Conservation (phyloP, 2,329 filamentous ascomycete species). For the Bipolaris gigantea region DNA sequence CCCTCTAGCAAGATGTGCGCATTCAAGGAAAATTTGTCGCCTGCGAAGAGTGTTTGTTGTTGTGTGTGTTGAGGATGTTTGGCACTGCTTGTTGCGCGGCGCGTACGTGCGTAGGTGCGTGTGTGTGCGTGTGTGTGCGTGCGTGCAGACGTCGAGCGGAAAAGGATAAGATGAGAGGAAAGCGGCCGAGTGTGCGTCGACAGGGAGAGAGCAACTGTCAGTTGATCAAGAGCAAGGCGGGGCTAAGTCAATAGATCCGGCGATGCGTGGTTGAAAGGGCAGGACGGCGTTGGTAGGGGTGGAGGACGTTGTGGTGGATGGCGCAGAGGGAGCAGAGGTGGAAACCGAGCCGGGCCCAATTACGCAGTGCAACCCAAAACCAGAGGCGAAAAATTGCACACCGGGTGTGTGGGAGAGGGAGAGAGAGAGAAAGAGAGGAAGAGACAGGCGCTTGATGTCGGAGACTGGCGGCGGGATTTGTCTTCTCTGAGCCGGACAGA, state of each 20-base stretch:
- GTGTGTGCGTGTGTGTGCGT: not conserved
- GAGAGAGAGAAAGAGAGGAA: constrained; percentile 6
- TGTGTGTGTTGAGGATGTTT: constrained; percentile 16
- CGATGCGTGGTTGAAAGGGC: constrained; percentile 23
- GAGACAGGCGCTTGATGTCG: constrained; percentile 12
- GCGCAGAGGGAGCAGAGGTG: constrained; percentile 19
- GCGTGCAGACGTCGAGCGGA: not conserved
- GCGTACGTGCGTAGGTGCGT: not conserved
- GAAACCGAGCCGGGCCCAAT: constrained; percentile 16
- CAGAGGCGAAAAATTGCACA: constrained; percentile 12
- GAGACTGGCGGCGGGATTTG: constrained; percentile 2
- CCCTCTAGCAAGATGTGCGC: constrained; percentile 39
- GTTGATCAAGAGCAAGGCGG: constrained; percentile 29
- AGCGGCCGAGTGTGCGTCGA: constrained; percentile 22
- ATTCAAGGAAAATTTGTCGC: constrained; percentile 40
- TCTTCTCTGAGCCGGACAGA: constrained; percentile 3
- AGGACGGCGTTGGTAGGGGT: constrained; percentile 19
- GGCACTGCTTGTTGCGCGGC: constrained; percentile 10
- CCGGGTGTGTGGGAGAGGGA: constrained; percentile 4
- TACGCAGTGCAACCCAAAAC: constrained; percentile 14
- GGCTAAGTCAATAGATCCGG: constrained; percentile 48
- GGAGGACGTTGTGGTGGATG: constrained; percentile 7
- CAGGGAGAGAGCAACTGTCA: constrained; percentile 11
- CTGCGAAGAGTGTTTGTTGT: constrained; percentile 9
- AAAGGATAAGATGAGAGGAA: constrained; percentile 12